Conservation (phyloP, 2,329 filamentous ascomycete genomes). For the Aureobasidium sp. region DNA sequence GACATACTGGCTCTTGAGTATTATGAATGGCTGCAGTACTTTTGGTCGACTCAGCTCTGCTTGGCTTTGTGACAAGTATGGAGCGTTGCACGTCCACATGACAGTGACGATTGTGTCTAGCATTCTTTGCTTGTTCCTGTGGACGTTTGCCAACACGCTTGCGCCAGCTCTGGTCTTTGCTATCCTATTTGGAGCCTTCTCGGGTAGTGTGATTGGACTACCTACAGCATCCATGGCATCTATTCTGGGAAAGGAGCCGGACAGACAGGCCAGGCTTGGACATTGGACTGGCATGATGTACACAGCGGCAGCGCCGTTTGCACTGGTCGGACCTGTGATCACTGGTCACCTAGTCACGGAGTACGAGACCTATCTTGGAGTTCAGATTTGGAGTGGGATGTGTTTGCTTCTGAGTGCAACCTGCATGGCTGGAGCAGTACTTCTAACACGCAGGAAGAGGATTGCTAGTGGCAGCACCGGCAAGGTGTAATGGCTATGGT, state of each 20-base stretch:
- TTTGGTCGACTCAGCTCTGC: conserved; percentile 40
- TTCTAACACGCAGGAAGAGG: conserved; percentile 12
- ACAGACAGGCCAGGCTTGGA: conserved; percentile 36
- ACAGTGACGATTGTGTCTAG: conserved; percentile 35
- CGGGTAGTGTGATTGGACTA: conserved; percentile 44
- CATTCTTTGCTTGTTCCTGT: conserved; percentile 38
- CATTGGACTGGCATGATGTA: conserved; percentile 51
- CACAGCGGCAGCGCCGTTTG: conserved; percentile 37
- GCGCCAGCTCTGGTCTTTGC: conserved; percentile 40
- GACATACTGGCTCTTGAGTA: conserved; percentile 43
- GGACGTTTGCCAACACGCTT: conserved; percentile 35
- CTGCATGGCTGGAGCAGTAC: conserved; percentile 33
- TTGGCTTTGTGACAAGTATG: conserved; percentile 39
- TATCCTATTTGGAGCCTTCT: conserved; percentile 42
- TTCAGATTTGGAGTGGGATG: conserved; percentile 42
- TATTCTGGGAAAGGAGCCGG: conserved; percentile 32
- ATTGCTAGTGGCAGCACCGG: not conserved
- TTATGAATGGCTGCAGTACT: conserved; percentile 45
- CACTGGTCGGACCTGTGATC: conserved; percentile 42
- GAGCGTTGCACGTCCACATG: conserved; percentile 41
- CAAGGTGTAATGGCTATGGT: not conserved
- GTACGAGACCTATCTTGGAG: conserved; percentile 37
- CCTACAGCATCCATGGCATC: conserved; percentile 44
- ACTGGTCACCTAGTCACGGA: conserved; percentile 39
- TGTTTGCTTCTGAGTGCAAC: conserved; percentile 35